phyloP scores from a whole-genome alignment of 805 yeast genomes.

The Dipodascopsis tothii region DNA sequence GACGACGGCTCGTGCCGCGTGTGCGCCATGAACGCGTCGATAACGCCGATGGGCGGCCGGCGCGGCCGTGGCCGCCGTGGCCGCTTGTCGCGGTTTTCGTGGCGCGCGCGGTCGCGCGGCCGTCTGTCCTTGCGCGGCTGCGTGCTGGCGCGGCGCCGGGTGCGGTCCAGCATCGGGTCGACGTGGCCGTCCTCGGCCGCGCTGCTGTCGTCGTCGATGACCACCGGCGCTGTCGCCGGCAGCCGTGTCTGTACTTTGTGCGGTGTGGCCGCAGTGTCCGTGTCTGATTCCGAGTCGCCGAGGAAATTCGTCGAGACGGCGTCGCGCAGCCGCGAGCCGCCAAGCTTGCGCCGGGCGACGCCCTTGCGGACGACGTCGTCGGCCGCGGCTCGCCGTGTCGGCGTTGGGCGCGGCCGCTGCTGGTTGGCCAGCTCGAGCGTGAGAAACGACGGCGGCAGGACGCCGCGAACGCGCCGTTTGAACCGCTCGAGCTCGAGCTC shows the following conservation, averaged over 20 bases:
- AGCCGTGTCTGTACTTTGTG: too few species aligned
- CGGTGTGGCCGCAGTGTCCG: background rate
- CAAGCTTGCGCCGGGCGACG: slow-evolving; percentile 19
- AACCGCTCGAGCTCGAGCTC: slow-evolving; percentile 18
- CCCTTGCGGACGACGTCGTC: slow-evolving; percentile 14
- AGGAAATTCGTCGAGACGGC: slow-evolving; percentile 1
- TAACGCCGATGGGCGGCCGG: slow-evolving; percentile 9
- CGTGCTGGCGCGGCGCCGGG: background rate
- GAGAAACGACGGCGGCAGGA: slow-evolving; percentile 27
- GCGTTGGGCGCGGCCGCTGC: background rate
- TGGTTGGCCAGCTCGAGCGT: slow-evolving; percentile 17
- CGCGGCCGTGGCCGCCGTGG: too few species aligned
- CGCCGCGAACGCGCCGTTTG: slow-evolving; percentile 24
- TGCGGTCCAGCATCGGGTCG: background rate
- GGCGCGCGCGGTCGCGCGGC: background rate
- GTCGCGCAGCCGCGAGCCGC: slow-evolving; percentile 2
- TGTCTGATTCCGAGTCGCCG: slow-evolving; percentile 15
- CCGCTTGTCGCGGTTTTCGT: background rate
- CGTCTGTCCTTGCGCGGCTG: background rate
- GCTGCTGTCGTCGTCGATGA: background rate
- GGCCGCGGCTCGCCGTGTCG: background rate
- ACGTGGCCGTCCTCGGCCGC: background rate
- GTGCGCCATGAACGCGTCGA: slow-evolving; percentile 16
- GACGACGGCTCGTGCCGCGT: background rate
- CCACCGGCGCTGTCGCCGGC: too few species aligned